phyloP scores from a whole-genome alignment of 768 basidiomycete genomes.

The Leccinum subgranulosum region DNA sequence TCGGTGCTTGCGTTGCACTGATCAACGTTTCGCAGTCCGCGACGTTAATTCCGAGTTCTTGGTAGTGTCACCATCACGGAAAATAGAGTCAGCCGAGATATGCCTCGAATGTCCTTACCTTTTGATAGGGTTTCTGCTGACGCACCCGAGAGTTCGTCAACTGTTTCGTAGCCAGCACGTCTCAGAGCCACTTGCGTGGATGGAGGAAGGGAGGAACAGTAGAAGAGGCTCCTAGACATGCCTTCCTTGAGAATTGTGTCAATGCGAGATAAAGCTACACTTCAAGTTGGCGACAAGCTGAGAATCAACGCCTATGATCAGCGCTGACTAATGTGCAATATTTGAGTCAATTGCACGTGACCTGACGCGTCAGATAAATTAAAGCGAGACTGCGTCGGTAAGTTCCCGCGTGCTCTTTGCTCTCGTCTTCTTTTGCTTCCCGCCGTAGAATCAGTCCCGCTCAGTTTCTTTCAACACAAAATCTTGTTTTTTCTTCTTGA shows the following conservation, averaged over 20 bases:
- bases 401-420: slow-evolving; percentile 28
- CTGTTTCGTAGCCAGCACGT: slow-evolving; percentile 55
- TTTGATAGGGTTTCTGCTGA: slow-evolving; percentile 47
- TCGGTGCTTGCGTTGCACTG: slow-evolving; percentile 36
- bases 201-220: slow-evolving; percentile 44
- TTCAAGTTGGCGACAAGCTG: too few species aligned
- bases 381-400: slow-evolving; percentile 1
- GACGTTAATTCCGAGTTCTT: slow-evolving; percentile 52
- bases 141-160: slow-evolving; percentile 46
- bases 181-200: slow-evolving; percentile 45
- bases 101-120: slow-evolving; percentile 35
- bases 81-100: background rate
- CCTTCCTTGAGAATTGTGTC: background rate
- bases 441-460: slow-evolving; percentile 20
- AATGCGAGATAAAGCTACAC: slow-evolving; percentile 3
- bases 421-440: slow-evolving; percentile 27
- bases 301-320: slow-evolving; percentile 1
- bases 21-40: slow-evolving; percentile 47
- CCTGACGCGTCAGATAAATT: slow-evolving; percentile 30
- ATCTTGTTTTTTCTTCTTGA: slow-evolving; percentile 5
- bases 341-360: slow-evolving; percentile 26
- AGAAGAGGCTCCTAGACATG: slow-evolving; percentile 43
- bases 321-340: background rate
- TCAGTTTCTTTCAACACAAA: slow-evolving; percentile 3
- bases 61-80: background rate